Conservation (phyloP, 805 yeast genomes). For the Candida namnaoensis region DNA sequence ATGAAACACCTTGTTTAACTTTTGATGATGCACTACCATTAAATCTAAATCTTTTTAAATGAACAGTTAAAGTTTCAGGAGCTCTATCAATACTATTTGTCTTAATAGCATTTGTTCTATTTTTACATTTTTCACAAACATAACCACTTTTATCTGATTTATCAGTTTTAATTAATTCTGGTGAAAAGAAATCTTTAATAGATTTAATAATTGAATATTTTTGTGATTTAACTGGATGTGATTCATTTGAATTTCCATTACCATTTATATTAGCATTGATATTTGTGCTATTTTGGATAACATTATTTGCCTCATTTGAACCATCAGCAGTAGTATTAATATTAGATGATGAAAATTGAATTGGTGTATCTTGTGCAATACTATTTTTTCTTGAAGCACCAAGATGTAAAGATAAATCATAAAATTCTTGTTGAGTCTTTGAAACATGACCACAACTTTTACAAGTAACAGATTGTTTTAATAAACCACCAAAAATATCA, state of each 20-base stretch:
- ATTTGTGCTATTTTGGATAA: too few relatives aligned
- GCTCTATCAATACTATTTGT: constrained; percentile 66
- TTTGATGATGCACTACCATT: constrained; percentile 74
- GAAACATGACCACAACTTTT: constrained; percentile 74
- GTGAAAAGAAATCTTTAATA: constrained; percentile 71
- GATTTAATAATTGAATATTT: constrained; percentile 67
- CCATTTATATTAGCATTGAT: too few relatives aligned
- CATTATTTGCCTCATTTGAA: too few relatives aligned
- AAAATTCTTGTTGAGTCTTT: constrained; percentile 86
- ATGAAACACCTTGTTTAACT: constrained; percentile 78
- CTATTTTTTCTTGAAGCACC: constrained; percentile 17
- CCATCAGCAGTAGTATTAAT: too few relatives aligned
- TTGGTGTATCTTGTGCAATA: not conserved
- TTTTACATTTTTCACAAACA: constrained; percentile 79
- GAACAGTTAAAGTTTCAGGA: constrained; percentile 83
- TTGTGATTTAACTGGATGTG: constrained; percentile 7
- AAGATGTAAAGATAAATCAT: constrained; percentile 81
- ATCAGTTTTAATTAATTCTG: constrained; percentile 68
- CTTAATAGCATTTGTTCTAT: constrained; percentile 70
- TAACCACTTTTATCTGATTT: constrained; percentile 68
- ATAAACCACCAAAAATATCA: constrained; percentile 89
- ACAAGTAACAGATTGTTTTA: constrained; percentile 82
- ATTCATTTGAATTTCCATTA: not conserved
- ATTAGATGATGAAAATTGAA: not conserved
- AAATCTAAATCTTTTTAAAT: constrained; percentile 86